Evolutionary conservation across 2,329 filamentous ascomycete genomes (phyloP).

Genomic region (Coniella vitis): DNA sequence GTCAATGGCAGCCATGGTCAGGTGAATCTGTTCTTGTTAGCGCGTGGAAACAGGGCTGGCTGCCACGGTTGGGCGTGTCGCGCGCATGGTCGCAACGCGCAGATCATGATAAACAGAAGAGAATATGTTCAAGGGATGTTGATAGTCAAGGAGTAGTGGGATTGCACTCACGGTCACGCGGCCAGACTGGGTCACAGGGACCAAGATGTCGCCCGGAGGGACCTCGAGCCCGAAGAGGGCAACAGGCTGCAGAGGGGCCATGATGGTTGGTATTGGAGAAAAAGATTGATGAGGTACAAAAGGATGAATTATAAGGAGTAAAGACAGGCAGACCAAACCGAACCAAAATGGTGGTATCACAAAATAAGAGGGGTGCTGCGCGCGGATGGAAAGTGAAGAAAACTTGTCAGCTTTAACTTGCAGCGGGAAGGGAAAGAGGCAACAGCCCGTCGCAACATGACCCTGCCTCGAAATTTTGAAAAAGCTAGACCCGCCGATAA

Average conservation of each 20-base stretch:
- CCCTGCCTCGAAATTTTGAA: slow-evolving; percentile 15
- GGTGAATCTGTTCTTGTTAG: slow-evolving; percentile 63
- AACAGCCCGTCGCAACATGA: neutral
- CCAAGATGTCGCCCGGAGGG: slow-evolving; percentile 73
- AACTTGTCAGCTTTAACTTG: neutral
- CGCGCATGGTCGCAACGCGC: slow-evolving; percentile 4
- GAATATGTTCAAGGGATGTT: neutral
- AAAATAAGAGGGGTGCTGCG: slow-evolving; percentile 1
- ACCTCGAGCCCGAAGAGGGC: slow-evolving; percentile 90
- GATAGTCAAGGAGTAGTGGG: neutral
- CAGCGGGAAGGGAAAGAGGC: neutral
- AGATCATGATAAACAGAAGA: too few species aligned
- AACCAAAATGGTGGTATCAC: neutral
- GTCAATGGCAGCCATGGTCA: slow-evolving; percentile 98
- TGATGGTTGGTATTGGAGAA: slow-evolving; percentile 28
- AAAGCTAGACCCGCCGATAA: slow-evolving; percentile 15
- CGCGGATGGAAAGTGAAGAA: neutral
- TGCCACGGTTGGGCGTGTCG: neutral
- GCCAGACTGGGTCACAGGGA: slow-evolving; percentile 72
- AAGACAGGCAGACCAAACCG: neutral
- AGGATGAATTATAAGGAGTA: neutral
- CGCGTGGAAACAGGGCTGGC: neutral
- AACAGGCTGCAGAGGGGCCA: slow-evolving; percentile 55
- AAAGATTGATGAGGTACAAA: neutral
- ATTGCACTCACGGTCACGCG: slow-evolving; percentile 68